Evolutionary conservation across 2,329 filamentous ascomycete genomes (phyloP).

Genomic region (Aureobasidium leucospermi): DNA sequence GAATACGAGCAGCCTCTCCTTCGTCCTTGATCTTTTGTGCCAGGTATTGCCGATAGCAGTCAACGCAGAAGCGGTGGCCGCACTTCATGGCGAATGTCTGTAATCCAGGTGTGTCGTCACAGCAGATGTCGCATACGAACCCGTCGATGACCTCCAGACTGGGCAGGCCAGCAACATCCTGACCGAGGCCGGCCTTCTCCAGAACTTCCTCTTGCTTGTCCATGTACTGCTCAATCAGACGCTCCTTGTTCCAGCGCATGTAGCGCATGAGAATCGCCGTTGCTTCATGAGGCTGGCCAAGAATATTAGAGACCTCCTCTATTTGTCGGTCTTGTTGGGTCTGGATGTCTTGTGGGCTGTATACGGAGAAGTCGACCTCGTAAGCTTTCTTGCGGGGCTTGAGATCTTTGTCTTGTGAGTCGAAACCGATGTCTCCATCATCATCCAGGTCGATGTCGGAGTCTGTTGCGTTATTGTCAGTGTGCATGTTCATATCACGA

Average conservation of each 20-base stretch:
- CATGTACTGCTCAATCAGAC: conserved; percentile 93
- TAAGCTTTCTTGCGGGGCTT: conserved; percentile 68
- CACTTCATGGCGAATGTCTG: conserved; percentile 92
- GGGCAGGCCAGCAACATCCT: conserved; percentile 53
- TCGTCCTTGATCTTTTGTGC: conserved; percentile 90
- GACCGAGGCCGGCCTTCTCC: conserved; percentile 74
- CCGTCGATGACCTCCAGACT: conserved; percentile 64
- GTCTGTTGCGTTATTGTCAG: conserved; percentile 26
- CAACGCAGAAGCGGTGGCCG: conserved; percentile 83
- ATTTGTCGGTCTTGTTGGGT: conserved; percentile 79
- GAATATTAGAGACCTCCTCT: conserved; percentile 81
- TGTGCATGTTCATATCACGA: conserved; percentile 30
- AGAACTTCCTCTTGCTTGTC: conserved; percentile 72
- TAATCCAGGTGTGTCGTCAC: conserved; percentile 71
- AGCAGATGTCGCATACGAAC: conserved; percentile 94
- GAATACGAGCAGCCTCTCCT: conserved; percentile 88
- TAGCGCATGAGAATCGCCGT: conserved; percentile 83
- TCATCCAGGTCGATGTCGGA: conserved; percentile 51
- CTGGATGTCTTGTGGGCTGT: conserved; percentile 73
- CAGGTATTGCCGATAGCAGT: conserved; percentile 88
- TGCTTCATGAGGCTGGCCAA: conserved; percentile 82
- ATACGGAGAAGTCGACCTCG: conserved; percentile 78
- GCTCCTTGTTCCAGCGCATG: conserved; percentile 94
- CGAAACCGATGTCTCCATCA: conserved; percentile 54
- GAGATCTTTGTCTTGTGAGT: conserved; percentile 61